Evolutionary conservation across 768 basidiomycete species (phyloP), one percentile per base, ranked within the genome.

Genomic region (Rickenella mellea): DNA sequence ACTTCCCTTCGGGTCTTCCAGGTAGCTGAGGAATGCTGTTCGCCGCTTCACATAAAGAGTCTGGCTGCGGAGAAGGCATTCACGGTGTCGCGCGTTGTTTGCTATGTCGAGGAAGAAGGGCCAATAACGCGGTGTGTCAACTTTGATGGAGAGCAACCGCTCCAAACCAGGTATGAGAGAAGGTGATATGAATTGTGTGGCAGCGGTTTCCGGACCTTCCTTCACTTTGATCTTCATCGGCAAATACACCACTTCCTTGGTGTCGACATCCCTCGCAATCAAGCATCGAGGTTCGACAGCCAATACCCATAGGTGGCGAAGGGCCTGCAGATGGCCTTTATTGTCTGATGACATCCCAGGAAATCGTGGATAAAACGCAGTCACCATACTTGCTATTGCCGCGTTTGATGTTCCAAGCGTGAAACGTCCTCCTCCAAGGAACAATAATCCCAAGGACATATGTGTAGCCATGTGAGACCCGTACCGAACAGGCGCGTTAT

Each of bases 101-200:
- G 78, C 71, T 15, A 85, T 75, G 52, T 93, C 85, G 26, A 97
- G 73, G 45, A 81, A 79, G 62, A 93, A 85, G 0, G 92, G 84
- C 88, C 90, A 96, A 59, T 99, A 98, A 5, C 96, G 78, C 12
- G 91, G 92, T 0, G 89, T 96, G 53, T 97, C 92, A 19, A 93
- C 81, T 35, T 83, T 71, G 51, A 99, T 83, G 4, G 86, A 83
- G 35, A 79, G 64, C 11, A 98, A 68, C 44, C 74, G 78, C 55
- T 86, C 80, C 48, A 97, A 74, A 48, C 93, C 85, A 0, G 92
- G 91, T 46, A 96, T 84, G 4, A 98, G 72, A 0, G 94, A 94
- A 0, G 96, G 96, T 0, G 91, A 86, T 43, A 93, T 90, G 36
- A 96, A 68, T 49, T 85, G 82, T 1, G 82, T 79, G 11, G 77